A percentile compares a stretch with the other conserved stretches of the same genome.
These are phyloP conservation scores for Chrysanthemum makinoi DNA, from an alignment of 129 eudicot genomes.

Conservation along the genomic window DNA sequence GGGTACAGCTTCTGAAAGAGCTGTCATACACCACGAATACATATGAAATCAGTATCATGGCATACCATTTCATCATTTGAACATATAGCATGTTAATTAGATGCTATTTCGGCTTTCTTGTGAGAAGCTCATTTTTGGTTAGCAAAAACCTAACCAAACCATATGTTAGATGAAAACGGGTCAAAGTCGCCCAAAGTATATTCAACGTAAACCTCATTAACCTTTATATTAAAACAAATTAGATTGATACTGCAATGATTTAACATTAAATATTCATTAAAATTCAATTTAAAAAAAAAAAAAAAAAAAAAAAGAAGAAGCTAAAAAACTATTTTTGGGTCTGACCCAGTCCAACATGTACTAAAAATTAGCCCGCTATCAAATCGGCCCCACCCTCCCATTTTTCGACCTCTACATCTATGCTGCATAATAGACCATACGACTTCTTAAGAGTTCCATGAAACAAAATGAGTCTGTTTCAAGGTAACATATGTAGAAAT, in stretches of 20 bases:
- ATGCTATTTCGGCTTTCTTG: neutral
- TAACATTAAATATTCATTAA: neutral
- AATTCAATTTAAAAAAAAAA: neutral
- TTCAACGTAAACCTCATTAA: neutral
- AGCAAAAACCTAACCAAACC: neutral
- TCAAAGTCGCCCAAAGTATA: neutral
- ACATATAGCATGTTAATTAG: slow-evolving; percentile 13
- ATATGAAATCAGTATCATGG: too few species aligned
- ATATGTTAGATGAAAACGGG: neutral
- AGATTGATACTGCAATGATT: neutral
- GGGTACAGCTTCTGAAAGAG: slow-evolving; percentile 66
- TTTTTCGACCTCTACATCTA: too few species aligned
- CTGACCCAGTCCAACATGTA: neutral
- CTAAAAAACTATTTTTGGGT: neutral
- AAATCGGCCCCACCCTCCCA: too few species aligned
- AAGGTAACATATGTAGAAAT: neutral
- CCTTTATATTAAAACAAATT: neutral
- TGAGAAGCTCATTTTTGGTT: neutral
- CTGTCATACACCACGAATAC: slow-evolving; percentile 34
- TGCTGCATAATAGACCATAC: too few species aligned
- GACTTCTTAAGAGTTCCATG: neutral
- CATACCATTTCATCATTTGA: neutral
- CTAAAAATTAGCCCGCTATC: too few species aligned
- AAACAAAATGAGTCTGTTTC: neutral
- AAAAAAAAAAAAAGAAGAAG: neutral